Conservation (phyloP, 805 yeast genomes). For the Ogataea pini region DNA sequence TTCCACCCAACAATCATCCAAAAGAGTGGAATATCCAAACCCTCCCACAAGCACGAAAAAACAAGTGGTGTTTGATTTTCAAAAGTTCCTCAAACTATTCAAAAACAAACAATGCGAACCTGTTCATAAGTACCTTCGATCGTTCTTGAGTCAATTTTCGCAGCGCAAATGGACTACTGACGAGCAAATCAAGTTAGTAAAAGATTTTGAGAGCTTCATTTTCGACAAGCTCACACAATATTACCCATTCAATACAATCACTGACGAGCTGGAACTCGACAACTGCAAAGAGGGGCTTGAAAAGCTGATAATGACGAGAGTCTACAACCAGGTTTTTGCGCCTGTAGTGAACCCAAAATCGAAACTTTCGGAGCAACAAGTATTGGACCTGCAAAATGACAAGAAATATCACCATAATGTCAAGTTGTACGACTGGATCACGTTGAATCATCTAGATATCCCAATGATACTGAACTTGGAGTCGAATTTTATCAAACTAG, state of each 20-base stretch:
- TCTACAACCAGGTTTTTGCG: conserved; percentile 76
- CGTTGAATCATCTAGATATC: conserved; percentile 78
- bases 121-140: conserved; percentile 77
- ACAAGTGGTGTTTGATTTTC: conserved; percentile 71
- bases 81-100: conserved; percentile 69
- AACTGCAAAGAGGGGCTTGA: conserved; percentile 91
- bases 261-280: conserved; percentile 54
- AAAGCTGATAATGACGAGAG: conserved; percentile 84
- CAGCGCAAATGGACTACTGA: conserved; percentile 67
- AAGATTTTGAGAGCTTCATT: conserved; percentile 76
- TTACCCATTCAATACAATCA: conserved; percentile 74
- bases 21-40: conserved; percentile 28
- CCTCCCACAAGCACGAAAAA: conserved; percentile 33
- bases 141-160: conserved; percentile 77
- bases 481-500: conserved; percentile 59
- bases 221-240: conserved; percentile 57
- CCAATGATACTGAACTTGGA: conserved; percentile 47
- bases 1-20: conserved; percentile 2
- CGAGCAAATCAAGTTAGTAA: conserved; percentile 76
- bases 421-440: conserved; percentile 52
- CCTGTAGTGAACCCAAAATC: conserved; percentile 50
- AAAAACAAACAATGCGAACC: conserved; percentile 83
- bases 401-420: conserved; percentile 50
- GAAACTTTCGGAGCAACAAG: conserved; percentile 54
- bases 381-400: conserved; percentile 66